Conservation (phyloP, 768 basidiomycete genomes). For the Amanita fuliginea region DNA sequence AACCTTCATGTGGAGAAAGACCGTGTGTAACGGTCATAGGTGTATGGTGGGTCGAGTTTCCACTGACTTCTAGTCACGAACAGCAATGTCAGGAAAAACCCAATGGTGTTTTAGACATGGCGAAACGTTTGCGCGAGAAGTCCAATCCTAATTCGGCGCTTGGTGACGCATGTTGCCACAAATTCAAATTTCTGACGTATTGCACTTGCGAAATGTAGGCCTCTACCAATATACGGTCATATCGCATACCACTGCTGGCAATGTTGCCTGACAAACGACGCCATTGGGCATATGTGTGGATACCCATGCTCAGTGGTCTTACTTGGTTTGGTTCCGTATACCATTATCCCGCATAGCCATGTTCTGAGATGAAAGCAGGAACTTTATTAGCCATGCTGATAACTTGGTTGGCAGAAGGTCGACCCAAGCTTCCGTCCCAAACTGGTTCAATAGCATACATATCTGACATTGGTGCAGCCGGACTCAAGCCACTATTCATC, state of each 20-base stretch:
- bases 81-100: no score
- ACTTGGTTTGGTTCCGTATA: conserved; percentile 51
- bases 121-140: no score
- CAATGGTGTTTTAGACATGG: no score
- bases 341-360: background rate
- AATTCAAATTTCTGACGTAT: no score
- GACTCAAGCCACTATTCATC: conserved; percentile 69
- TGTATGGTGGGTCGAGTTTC: no score
- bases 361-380: conserved; percentile 16
- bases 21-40: no score
- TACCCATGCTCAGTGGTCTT: conserved; percentile 47
- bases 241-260: background rate
- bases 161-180: no score
- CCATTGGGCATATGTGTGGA: conserved; percentile 55
- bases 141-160: no score
- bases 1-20: no score
- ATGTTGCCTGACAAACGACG: conserved; percentile 17
- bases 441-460: conserved; percentile 59
- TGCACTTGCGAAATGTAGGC: no score
- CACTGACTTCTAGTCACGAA: no score
- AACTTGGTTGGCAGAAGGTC: conserved; percentile 58
- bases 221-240: background rate
- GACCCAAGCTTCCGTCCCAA: conserved; percentile 45
- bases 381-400: conserved; percentile 62
- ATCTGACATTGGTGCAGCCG: conserved; percentile 65